Base-by-base conservation (phyloP, 495 filamentous ascomycete species). In the Cercophora samala region DNA sequence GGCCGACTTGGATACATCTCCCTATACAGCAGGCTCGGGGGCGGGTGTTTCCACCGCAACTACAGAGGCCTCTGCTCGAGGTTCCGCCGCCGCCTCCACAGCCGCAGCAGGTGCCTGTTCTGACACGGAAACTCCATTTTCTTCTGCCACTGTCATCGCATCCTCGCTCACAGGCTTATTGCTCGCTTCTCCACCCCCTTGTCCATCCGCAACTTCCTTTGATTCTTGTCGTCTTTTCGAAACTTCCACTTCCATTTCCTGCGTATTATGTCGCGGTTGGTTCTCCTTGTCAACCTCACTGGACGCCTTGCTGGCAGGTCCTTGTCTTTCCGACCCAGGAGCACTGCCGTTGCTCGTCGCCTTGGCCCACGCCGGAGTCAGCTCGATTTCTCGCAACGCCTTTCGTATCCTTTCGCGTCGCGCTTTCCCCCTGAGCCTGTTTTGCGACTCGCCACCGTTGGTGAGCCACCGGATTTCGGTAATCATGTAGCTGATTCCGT, bases 401-500 rank as follows among this genome's bases (percentile, higher is more conserved):
- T 81, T 81, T 25, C 79, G 72, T n/a, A 84, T 84, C 19, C 82
- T 70, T 65, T 83, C 82, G n/a, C 82, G 70, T 3, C 80, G 69
- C 1, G 71, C 82, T 66, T 82, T 82, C 58, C 82, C 82, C 6
- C 82, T 74, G 8, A 83, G 73, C 19, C 82, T 72, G 65, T 78
- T 75, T 78, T 91, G 86, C 11, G 88, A 86, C 25, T 87, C 86
- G 0, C 84, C 89, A 11, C 85, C 92, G 66, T 96, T 90, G 17
- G 91, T 90, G 2, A 84, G 78, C 89, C 91, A 98, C 26, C 91
- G 86, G 18, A 97, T 81, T 26, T 87, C 84, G 55, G 86, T 79
- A 21, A 99, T 85, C 79, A 88, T 92, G 79, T 92, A 98, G 72
- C 92, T 97, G 80, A 96, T 85, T 1, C 95, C 95, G 66, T 97